Base-by-base conservation (phyloP, 2,329 filamentous ascomycete genomes). In the Epichloe aotearoae region DNA sequence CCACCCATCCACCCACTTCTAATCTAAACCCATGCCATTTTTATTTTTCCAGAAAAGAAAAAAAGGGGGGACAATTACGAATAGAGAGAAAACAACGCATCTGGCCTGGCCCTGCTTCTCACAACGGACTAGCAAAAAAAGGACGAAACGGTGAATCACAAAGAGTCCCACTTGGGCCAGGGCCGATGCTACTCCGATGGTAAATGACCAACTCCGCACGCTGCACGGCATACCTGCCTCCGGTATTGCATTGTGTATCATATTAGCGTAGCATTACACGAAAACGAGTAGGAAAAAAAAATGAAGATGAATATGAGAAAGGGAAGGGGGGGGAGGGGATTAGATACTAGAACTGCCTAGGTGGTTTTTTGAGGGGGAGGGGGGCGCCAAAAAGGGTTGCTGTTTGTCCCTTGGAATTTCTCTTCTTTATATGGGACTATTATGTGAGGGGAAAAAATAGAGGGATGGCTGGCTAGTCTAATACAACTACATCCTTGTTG, bases 401-500 rank as follows among this genome's bases (percentile, higher is more conserved):
- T 30, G 7, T 30, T 30, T 30, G 26, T 11, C 30, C 26, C 30
- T 2, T 30, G 30, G 30, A 30, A 30, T 4, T 15, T 30, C 2
- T 8, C 38, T 38, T 26, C 37, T 36, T 23, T 3, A 23, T 19
- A 30, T 2, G 8, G 30, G 30, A 30, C 30, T 30, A 41, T 12
- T 5, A 26, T 19, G 37, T 17, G 37, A 34, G n/a, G 6, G 2
- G 1, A 23, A 23, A 6, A 26, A 23, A 19, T 3, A 23, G 41
- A 20, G 5, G 6, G 15, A 23, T 30, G 38, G 17, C 26, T 23
- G 42, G 33, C 47, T 54, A 57, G 45, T 56, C 55, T 44, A 56
- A 47, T 14, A 55, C 48, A 26, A 56, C 53, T 4, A 57, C 45
- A 43, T 54, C 49, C 33, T 40, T 39, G n/a, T 26, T 30, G 30